phyloP scores from a whole-genome alignment of 306 rosid genomes.

The Rosa lucieae region DNA sequence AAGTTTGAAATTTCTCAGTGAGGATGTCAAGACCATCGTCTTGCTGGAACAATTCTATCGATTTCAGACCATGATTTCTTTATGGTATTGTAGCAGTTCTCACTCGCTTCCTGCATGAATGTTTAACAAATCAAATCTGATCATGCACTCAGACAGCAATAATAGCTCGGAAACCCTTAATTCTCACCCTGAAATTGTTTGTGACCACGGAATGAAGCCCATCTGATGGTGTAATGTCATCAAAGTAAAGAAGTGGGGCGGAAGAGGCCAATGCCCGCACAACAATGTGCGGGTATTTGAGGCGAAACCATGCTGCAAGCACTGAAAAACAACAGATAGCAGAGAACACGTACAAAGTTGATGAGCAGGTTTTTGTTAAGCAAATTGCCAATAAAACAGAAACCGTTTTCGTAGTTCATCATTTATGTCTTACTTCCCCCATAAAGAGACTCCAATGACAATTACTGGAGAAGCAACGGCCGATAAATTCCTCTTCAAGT shows the following conservation, averaged over 20 bases:
- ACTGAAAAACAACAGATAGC: conserved; percentile 25
- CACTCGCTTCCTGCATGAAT: conserved; percentile 46
- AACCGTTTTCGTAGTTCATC: background rate
- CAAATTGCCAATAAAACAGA: background rate
- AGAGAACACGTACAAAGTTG: background rate
- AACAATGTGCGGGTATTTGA: conserved; percentile 61
- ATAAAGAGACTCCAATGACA: conserved; percentile 53
- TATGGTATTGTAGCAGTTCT: conserved; percentile 46
- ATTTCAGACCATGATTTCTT: conserved; percentile 57
- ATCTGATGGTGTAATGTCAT: conserved; percentile 37
- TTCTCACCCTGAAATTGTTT: conserved; percentile 38
- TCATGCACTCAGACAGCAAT: background rate
- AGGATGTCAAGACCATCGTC: conserved; percentile 45
- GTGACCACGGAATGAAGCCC: conserved; percentile 48
- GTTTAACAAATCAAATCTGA: background rate
- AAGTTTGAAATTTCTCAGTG: conserved; percentile 45
- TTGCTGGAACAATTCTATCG: conserved; percentile 37
- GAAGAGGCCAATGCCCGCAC: conserved; percentile 61
- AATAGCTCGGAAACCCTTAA: background rate
- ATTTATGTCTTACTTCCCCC: conserved; percentile 51
- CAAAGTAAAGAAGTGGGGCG: conserved; percentile 60
- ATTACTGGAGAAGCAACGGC: conserved; percentile 46
- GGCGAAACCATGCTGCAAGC: conserved; percentile 66
- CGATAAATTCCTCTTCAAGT: conserved; percentile 34
- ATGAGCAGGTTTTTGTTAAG: background rate